Percentiles rank a stretch among this genome's conserved stretches.
Evolutionary conservation across 257 asterid species (phyloP).

Genomic region (Osmanthus fragrans): DNA sequence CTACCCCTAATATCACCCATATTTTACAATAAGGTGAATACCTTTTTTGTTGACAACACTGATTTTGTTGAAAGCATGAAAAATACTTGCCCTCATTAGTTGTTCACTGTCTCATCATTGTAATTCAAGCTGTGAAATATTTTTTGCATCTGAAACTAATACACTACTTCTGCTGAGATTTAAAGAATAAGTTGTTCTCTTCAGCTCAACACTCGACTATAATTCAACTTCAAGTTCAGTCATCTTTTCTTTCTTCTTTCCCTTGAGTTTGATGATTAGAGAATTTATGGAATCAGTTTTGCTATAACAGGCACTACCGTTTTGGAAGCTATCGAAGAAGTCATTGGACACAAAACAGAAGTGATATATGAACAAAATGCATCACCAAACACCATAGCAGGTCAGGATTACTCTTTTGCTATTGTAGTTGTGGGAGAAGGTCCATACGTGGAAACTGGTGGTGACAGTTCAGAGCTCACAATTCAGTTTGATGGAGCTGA

Average conservation of each 20-base stretch:
- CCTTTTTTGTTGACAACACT: not conserved
- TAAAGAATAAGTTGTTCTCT: not conserved
- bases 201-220: not conserved
- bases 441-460: slow-evolving; percentile 79
- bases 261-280: not conserved
- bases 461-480: slow-evolving; percentile 65
- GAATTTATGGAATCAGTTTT: not conserved
- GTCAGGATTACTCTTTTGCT: slow-evolving; percentile 63
- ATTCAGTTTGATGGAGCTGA: slow-evolving; percentile 66
- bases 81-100: not conserved
- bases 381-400: slow-evolving; percentile 48
- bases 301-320: slow-evolving; percentile 63
- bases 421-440: slow-evolving; percentile 77
- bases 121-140: not conserved
- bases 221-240: not conserved
- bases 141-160: not conserved
- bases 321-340: slow-evolving; percentile 73
- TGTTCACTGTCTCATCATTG: not conserved
- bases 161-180: not conserved
- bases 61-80: not conserved
- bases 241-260: not conserved
- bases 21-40: not conserved
- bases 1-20: not conserved
- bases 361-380: slow-evolving; percentile 64
- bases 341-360: slow-evolving; percentile 54